Conservation (phyloP, 2,329 filamentous ascomycete species). For the Colletotrichum incanum region DNA sequence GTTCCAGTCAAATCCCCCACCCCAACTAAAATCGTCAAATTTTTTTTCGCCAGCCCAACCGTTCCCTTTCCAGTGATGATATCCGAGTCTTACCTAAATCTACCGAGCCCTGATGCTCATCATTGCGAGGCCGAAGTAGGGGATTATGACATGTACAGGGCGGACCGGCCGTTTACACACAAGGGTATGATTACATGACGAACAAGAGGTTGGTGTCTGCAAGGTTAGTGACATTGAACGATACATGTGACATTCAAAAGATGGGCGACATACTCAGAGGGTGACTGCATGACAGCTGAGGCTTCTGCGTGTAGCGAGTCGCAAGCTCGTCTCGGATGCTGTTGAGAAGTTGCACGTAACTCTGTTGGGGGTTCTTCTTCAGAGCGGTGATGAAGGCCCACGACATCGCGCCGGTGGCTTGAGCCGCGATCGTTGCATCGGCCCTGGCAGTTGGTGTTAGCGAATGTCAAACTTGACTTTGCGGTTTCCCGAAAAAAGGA, state of each 20-base stretch:
- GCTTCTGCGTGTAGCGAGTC: slow-evolving; percentile 92
- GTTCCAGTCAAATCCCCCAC: background rate
- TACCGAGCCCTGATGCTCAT: slow-evolving; percentile 10
- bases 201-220: slow-evolving; percentile 75
- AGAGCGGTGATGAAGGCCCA: slow-evolving; percentile 95
- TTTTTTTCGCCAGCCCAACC: slow-evolving; percentile 3
- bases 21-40: background rate
- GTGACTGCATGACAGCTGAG: slow-evolving; percentile 96
- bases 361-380: slow-evolving; percentile 97
- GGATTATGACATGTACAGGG: slow-evolving; percentile 33
- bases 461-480: background rate
- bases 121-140: slow-evolving; percentile 16
- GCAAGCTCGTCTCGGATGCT: slow-evolving; percentile 94
- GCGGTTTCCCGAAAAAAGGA: too few relatives aligned
- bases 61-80: slow-evolving; percentile 26
- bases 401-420: slow-evolving; percentile 98
- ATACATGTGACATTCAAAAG: background rate
- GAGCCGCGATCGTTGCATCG: slow-evolving; percentile 90
- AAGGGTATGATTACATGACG: slow-evolving; percentile 65
- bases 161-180: slow-evolving; percentile 28
- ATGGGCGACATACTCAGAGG: slow-evolving; percentile 81
- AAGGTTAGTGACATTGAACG: slow-evolving; percentile 18
- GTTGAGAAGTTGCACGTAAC: slow-evolving; percentile 96
- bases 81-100: slow-evolving; percentile 19
- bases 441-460: slow-evolving; percentile 69